Conservation (phyloP, 768 basidiomycete genomes). For the Xerocomellus chrysenteron region DNA sequence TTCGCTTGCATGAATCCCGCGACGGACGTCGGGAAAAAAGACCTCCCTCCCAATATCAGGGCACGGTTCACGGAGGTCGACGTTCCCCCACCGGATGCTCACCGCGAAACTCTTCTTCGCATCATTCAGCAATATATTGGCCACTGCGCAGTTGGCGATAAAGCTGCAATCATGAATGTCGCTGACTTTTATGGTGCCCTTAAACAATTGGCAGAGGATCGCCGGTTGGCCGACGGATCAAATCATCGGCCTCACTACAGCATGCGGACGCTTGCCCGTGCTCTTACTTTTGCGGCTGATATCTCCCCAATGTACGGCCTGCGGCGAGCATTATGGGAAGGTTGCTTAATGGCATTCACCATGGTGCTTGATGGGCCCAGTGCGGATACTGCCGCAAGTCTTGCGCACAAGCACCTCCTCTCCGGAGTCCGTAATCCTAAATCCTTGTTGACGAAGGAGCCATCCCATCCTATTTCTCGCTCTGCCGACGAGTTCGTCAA, state of each 20-base stretch:
- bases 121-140: conserved; percentile 92
- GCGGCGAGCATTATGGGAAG: conserved; percentile 90
- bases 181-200: conserved; percentile 87
- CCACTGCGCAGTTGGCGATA: conserved; percentile 77
- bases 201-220: conserved; percentile 68
- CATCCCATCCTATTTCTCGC: conserved; percentile 48
- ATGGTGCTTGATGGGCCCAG: conserved; percentile 85
- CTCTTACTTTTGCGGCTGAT: conserved; percentile 86
- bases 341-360: conserved; percentile 96
- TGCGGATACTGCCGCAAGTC: conserved; percentile 56
- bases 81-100: conserved; percentile 90
- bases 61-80: conserved; percentile 94
- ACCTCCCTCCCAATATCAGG: conserved; percentile 87
- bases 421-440: conserved; percentile 75
- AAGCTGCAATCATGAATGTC: conserved; percentile 82
- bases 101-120: conserved; percentile 82
- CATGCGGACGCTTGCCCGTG: conserved; percentile 92
- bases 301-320: conserved; percentile 74
- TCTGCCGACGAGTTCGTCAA: conserved; percentile 63
- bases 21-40: conserved; percentile 97
- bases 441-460: conserved; percentile 72
- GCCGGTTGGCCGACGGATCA: conserved; percentile 88
- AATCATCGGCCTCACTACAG: conserved; percentile 94
- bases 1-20: conserved; percentile 99
- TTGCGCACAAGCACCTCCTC: conserved; percentile 79